Conservation (phyloP, 768 basidiomycete genomes). For the Floccularia luteovirens region DNA sequence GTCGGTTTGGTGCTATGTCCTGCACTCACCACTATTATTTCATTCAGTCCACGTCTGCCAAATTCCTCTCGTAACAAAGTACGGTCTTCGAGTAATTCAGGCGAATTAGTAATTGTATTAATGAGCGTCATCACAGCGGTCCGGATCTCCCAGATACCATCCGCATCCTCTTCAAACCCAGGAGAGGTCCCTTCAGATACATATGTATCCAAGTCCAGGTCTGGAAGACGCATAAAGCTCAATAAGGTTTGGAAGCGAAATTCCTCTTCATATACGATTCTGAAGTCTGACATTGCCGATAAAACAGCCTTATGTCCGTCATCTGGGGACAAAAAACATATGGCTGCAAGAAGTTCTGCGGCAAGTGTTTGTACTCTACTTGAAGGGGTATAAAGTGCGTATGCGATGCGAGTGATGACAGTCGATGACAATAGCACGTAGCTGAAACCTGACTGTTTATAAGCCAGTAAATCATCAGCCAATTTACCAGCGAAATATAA, state of each 20-base stretch:
- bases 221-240: conserved; percentile 48
- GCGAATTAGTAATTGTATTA: conserved; percentile 73
- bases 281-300: conserved; percentile 74
- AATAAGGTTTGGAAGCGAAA: conserved; percentile 81
- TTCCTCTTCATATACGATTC: conserved; percentile 57
- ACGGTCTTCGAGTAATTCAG: conserved; percentile 72
- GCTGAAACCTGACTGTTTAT: conserved; percentile 58
- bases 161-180: conserved; percentile 50
- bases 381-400: conserved; percentile 59
- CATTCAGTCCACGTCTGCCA: conserved; percentile 72
- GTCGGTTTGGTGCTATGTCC: conserved; percentile 8
- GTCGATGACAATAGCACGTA: conserved; percentile 55
- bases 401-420: conserved; percentile 66
- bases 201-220: conserved; percentile 26
- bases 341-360: conserved; percentile 76
- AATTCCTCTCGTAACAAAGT: conserved; percentile 80
- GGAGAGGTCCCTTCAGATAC: conserved; percentile 21
- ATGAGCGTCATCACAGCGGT: conserved; percentile 69
- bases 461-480: conserved; percentile 2
- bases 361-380: conserved; percentile 62
- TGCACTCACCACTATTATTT: conserved; percentile 67
- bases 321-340: conserved; percentile 64
- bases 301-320: conserved; percentile 74
- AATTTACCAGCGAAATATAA: conserved; percentile 2
- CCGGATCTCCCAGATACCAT: conserved; percentile 79